Percentiles rank a stretch among this genome's conserved stretches.
phyloP scores from a whole-genome alignment of 2,329 filamentous ascomycete species.

The Westerdykella sp. region DNA sequence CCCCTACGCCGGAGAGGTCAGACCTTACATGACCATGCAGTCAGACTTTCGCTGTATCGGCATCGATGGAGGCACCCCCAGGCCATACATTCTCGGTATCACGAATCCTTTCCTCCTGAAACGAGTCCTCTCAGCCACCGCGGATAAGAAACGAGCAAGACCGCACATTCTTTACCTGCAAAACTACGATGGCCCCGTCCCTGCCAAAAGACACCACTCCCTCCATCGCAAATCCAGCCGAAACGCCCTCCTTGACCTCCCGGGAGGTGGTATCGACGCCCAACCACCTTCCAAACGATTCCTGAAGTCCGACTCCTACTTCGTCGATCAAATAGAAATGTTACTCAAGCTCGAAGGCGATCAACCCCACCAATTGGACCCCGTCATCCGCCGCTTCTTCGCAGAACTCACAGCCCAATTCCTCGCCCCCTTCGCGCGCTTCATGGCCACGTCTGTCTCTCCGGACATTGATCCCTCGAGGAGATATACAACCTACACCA shows the following conservation, averaged over 20 bases:
- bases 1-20: conserved; percentile 36
- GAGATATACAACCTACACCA: conserved; percentile 35
- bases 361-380: conserved; percentile 29
- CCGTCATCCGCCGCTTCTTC: conserved; percentile 38
- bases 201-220: conserved; percentile 33
- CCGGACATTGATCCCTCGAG: conserved; percentile 28
- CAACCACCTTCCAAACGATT: conserved; percentile 33
- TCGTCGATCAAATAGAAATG: conserved; percentile 31
- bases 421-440: conserved; percentile 37
- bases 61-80: conserved; percentile 35
- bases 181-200: conserved; percentile 31
- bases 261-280: conserved; percentile 36
- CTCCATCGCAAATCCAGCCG: conserved; percentile 32
- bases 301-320: conserved; percentile 32
- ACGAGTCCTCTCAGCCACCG: conserved; percentile 32
- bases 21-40: conserved; percentile 42
- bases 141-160: conserved; percentile 26
- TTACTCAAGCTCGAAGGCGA: conserved; percentile 24
- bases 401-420: conserved; percentile 39
- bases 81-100: conserved; percentile 37
- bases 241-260: conserved; percentile 34
- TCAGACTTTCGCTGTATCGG: conserved; percentile 37
- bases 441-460: conserved; percentile 32
- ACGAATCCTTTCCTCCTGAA: conserved; percentile 40
- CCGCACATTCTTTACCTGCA: conserved; percentile 38